A percentile compares a stretch with the other conserved stretches of the same genome.
These are phyloP conservation scores for Aureobasidium vineae DNA, from an alignment of 2,329 filamentous ascomycete genomes.

Conservation along the genomic window DNA sequence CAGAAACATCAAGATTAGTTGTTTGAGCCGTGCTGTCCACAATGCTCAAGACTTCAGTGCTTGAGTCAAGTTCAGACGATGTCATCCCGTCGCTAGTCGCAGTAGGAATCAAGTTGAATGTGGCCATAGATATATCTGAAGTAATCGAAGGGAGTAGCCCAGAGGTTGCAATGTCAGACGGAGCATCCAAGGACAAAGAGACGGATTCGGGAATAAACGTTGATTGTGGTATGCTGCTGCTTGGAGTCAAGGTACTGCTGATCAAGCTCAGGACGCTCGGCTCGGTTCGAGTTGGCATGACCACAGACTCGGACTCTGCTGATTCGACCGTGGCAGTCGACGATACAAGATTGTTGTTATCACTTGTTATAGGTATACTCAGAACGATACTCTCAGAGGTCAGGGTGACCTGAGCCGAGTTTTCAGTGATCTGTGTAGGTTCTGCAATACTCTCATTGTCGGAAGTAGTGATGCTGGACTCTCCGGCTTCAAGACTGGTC, in stretches of 20 bases:
- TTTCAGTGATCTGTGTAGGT: background rate
- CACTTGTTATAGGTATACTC: background rate
- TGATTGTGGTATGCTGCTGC: background rate
- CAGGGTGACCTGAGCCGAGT: background rate
- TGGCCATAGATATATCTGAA: background rate
- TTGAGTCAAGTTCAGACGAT: background rate
- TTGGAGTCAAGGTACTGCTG: background rate
- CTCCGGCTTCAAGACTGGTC: background rate
- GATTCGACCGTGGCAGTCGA: background rate
- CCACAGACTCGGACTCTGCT: background rate
- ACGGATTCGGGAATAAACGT: background rate
- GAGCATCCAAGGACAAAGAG: background rate
- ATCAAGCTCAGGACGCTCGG: background rate
- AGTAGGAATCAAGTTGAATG: background rate
- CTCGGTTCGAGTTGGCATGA: background rate
- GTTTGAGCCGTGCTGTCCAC: background rate
- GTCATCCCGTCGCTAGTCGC: background rate
- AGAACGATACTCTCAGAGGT: background rate
- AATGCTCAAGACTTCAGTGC: background rate
- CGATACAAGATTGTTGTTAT: background rate
- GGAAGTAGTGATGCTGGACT: background rate
- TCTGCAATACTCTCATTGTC: background rate
- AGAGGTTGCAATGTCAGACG: background rate
- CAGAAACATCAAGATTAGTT: background rate
- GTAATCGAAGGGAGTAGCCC: background rate